Conservation (phyloP, 2,329 filamentous ascomycete species). For the Nemania sp. region DNA sequence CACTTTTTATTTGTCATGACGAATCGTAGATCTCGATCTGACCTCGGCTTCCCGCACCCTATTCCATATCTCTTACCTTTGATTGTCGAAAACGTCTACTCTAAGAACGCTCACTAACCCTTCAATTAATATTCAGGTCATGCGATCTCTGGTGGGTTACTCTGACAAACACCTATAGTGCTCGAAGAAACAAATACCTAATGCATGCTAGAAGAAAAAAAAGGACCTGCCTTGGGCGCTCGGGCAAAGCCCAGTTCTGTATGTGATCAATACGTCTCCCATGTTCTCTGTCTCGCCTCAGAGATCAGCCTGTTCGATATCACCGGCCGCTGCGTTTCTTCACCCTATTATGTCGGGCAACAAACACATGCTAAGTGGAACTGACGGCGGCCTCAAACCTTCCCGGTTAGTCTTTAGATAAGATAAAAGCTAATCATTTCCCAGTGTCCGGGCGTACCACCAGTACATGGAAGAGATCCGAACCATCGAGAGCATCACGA, state of each 20-base stretch:
- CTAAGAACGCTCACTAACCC: background rate
- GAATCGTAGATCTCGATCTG: background rate
- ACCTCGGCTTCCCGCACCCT: too few relatives aligned
- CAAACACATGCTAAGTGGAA: too few relatives aligned
- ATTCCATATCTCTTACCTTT: too few relatives aligned
- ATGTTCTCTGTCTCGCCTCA: background rate
- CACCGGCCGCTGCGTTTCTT: background rate
- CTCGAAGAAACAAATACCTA: background rate
- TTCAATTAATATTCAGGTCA: background rate
- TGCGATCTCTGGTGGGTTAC: slow-evolving; percentile 7
- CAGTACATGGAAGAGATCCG: slow-evolving; percentile 12
- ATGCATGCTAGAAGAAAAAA: slow-evolving; percentile 5
- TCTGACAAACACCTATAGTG: too few relatives aligned
- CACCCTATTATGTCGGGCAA: too few relatives aligned
- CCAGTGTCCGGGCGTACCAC: slow-evolving; percentile 8
- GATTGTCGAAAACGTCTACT: too few relatives aligned
- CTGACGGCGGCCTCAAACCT: background rate
- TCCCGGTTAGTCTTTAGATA: too few relatives aligned
- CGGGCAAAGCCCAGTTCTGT: slow-evolving; percentile 11
- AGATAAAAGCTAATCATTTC: background rate
- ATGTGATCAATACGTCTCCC: background rate
- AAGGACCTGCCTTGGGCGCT: slow-evolving; percentile 7
- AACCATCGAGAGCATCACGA: slow-evolving; percentile 8
- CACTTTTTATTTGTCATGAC: background rate
- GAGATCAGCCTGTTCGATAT: background rate